Conservation (phyloP, 306 rosid species). For the Vigna trinervia region DNA sequence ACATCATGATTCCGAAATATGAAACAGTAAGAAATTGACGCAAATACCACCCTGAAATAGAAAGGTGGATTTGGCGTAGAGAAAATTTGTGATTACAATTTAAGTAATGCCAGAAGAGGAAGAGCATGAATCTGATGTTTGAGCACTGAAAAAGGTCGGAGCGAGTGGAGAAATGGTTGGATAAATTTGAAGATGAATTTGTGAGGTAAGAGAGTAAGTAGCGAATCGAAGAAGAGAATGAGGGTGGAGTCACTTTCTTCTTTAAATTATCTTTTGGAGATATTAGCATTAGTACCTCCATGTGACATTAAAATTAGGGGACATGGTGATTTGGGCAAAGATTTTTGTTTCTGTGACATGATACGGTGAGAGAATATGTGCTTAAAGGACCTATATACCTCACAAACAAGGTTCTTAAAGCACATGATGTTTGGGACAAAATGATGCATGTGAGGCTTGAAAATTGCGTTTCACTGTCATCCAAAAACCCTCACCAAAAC, state of each 20-base stretch:
- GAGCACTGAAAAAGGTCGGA: neutral
- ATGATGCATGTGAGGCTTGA: conserved; percentile 55
- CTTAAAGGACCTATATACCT: conserved; percentile 36
- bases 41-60: neutral
- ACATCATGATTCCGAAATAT: neutral
- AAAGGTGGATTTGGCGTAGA: conserved; percentile 12
- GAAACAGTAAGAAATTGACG: neutral
- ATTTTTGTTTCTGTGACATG: conserved; percentile 43
- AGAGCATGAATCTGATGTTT: conserved; percentile 4
- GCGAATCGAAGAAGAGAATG: neutral
- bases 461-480: conserved; percentile 42
- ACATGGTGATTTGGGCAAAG: conserved; percentile 41
- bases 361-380: conserved; percentile 42
- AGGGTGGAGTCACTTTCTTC: neutral
- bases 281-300: conserved; percentile 41
- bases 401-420: conserved; percentile 45
- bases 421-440: conserved; percentile 57
- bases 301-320: conserved; percentile 44
- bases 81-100: neutral
- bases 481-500: conserved; percentile 22
- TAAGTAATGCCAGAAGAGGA: neutral
- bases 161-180: neutral
- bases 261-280: conserved; percentile 27
- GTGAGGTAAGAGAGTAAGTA: neutral
- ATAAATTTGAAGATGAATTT: neutral